A percentile compares a stretch with the other conserved stretches of the same genome.
phyloP scores from a whole-genome alignment of 441 rosid species.

The Mallotus repandus region DNA sequence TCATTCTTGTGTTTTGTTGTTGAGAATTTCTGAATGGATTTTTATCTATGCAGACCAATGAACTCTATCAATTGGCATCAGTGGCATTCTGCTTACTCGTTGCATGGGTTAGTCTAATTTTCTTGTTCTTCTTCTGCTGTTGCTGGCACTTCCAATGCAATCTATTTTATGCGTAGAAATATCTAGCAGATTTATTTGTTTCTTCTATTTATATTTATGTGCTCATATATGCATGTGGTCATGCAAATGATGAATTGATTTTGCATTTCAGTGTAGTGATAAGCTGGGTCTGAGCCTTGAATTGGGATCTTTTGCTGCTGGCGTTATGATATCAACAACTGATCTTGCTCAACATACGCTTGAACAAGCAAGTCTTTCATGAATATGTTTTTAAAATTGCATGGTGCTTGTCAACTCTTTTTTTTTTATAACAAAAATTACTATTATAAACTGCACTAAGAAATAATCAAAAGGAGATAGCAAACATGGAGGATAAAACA shows the following conservation, averaged over 20 bases:
- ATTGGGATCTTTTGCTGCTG: slow-evolving; percentile 97
- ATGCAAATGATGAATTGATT: slow-evolving; percentile 21
- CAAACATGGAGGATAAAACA: neutral
- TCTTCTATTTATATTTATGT: slow-evolving; percentile 4
- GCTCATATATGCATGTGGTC: slow-evolving; percentile 17
- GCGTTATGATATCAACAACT: slow-evolving; percentile 97
- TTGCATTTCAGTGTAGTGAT: slow-evolving; percentile 87
- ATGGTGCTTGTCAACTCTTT: slow-evolving; percentile 2
- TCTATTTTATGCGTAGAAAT: neutral
- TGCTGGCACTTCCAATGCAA: neutral
- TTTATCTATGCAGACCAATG: slow-evolving; percentile 73
- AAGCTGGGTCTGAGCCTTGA: slow-evolving; percentile 96
- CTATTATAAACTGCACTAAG: neutral
- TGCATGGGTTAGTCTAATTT: slow-evolving; percentile 79
- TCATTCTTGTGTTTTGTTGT: slow-evolving; percentile 18
- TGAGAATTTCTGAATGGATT: slow-evolving; percentile 26
- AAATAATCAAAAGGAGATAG: neutral
- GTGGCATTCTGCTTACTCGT: slow-evolving; percentile 98
- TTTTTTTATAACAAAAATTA: neutral
- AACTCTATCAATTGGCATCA: slow-evolving; percentile 90
- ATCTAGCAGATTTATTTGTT: neutral
- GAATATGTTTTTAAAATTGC: slow-evolving; percentile 17
- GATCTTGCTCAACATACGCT: slow-evolving; percentile 94
- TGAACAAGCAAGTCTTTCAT: slow-evolving; percentile 70
- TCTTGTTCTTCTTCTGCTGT: slow-evolving; percentile 22